A percentile compares a stretch with the other conserved stretches of the same genome.
These are phyloP conservation scores for Jatropha curcas DNA, from an alignment of 345 rosid genomes.

Conservation along the genomic window DNA sequence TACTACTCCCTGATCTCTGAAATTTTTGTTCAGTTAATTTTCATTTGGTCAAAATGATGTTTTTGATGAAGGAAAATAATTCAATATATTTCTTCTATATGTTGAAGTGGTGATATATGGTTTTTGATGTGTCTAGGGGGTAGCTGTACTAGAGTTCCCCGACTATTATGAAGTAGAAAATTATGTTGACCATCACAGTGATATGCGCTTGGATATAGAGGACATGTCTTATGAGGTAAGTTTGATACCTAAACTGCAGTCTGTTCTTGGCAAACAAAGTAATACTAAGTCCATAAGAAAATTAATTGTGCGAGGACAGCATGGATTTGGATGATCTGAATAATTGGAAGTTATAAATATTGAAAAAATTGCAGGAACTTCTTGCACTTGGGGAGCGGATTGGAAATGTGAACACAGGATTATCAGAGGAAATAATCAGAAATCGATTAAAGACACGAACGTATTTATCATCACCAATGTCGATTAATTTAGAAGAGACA, in stretches of 20 bases:
- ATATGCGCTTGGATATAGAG: conserved; percentile 92
- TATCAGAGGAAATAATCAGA: conserved; percentile 58
- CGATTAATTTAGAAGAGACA: conserved; percentile 60
- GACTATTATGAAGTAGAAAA: conserved; percentile 50
- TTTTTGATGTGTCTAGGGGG: conserved; percentile 49
- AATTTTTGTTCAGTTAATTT: conserved; percentile 10
- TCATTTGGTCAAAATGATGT: background rate
- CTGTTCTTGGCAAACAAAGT: background rate
- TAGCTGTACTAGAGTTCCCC: conserved; percentile 57
- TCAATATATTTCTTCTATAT: background rate
- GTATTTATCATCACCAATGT: conserved; percentile 29
- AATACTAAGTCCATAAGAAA: background rate
- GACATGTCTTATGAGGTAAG: conserved; percentile 87
- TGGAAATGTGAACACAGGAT: conserved; percentile 78
- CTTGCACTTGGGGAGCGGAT: conserved; percentile 82
- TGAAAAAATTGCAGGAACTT: conserved; percentile 57
- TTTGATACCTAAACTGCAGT: background rate
- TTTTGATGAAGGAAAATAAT: background rate
- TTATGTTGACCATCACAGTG: conserved; percentile 69
- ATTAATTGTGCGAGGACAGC: background rate
- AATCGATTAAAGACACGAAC: conserved; percentile 50
- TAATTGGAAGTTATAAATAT: background rate
- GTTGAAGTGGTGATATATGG: conserved; percentile 13
- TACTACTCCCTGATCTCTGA: conserved; percentile 5
- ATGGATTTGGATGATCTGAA: background rate